A percentile compares a stretch with the other conserved stretches of the same genome.
Evolutionary conservation across 1,284 basidiomycete species (phyloP).

Genomic region (Volvariella surrecta): DNA sequence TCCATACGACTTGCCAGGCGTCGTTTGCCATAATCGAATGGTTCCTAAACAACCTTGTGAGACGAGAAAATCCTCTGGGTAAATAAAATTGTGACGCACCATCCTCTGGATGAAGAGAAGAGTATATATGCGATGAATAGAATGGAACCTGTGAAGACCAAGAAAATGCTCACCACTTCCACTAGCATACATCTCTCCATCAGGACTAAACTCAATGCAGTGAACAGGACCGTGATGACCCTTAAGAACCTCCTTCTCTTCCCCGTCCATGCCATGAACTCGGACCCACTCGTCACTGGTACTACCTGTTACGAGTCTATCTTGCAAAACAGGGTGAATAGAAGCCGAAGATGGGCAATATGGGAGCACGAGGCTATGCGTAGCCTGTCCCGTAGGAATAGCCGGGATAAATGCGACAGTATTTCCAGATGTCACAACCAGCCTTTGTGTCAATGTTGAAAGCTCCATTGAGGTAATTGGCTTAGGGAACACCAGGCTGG

Average conservation of each 20-base stretch:
- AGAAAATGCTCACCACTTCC: slow-evolving; percentile 69
- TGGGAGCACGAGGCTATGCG: slow-evolving; percentile 63
- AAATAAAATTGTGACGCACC: slow-evolving; percentile 31
- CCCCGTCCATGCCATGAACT: slow-evolving; percentile 86
- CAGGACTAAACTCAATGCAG: slow-evolving; percentile 89
- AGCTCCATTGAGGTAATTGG: slow-evolving; percentile 94
- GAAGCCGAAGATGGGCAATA: slow-evolving; percentile 89
- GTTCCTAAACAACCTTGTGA: slow-evolving; percentile 45
- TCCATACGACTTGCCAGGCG: slow-evolving; percentile 87
- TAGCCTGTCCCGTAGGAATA: slow-evolving; percentile 44
- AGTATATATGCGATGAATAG: slow-evolving; percentile 7
- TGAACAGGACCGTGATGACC: slow-evolving; percentile 98
- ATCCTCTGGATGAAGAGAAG: slow-evolving; percentile 43
- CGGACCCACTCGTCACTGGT: slow-evolving; percentile 93
- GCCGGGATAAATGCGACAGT: slow-evolving; percentile 84
- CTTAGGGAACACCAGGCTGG: slow-evolving; percentile 65
- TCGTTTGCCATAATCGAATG: slow-evolving; percentile 95
- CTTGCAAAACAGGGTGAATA: slow-evolving; percentile 82
- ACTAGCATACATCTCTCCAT: slow-evolving; percentile 97
- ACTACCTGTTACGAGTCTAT: slow-evolving; percentile 92
- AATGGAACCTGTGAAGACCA: slow-evolving; percentile 2
- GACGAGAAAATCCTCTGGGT: not conserved
- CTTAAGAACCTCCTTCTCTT: slow-evolving; percentile 88
- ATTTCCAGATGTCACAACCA: slow-evolving; percentile 88
- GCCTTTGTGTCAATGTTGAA: slow-evolving; percentile 74